phyloP scores from a whole-genome alignment of 352 stramenopile genomes.

The Phytopythium helicoides region DNA sequence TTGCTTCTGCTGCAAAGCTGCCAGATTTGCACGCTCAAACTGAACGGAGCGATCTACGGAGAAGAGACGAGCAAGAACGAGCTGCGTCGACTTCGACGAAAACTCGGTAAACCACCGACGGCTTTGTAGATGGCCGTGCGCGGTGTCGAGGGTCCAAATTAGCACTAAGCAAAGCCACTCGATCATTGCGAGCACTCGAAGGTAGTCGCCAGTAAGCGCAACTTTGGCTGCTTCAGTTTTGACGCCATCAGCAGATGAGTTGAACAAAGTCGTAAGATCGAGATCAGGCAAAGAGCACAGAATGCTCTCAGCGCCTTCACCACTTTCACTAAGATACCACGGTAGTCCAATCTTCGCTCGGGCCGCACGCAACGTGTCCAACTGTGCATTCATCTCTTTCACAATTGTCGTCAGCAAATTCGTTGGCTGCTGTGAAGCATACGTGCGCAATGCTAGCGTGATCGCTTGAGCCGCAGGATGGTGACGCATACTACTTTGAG shows the following conservation, averaged over 20 bases:
- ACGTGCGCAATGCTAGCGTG: conserved; percentile 84
- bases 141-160: conserved; percentile 74
- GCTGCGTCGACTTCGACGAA: conserved; percentile 44
- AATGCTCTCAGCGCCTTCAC: conserved; percentile 53
- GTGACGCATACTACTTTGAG: conserved; percentile 46
- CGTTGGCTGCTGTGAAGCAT: conserved; percentile 85
- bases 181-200: conserved; percentile 60
- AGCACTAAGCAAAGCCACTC: conserved; percentile 82
- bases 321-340: conserved; percentile 41
- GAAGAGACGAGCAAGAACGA: conserved; percentile 66
- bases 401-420: conserved; percentile 71
- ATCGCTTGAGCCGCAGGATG: conserved; percentile 90
- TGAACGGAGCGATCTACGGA: conserved; percentile 66
- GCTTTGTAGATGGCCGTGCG: conserved; percentile 68
- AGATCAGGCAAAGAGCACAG: conserved; percentile 61
- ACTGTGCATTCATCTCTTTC: conserved; percentile 50
- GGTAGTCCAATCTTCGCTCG: conserved; percentile 38
- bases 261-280: conserved; percentile 45
- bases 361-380: conserved; percentile 41
- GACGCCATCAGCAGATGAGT: conserved; percentile 5
- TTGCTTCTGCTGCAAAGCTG: conserved; percentile 44
- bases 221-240: conserved; percentile 33
- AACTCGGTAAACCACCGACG: conserved; percentile 82
- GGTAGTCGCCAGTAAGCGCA: conserved; percentile 51
- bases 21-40: conserved; percentile 68